Evolutionary conservation across 192 early-diverging fungal genomes (phyloP).

Genomic region (Entomortierella lignicola): DNA sequence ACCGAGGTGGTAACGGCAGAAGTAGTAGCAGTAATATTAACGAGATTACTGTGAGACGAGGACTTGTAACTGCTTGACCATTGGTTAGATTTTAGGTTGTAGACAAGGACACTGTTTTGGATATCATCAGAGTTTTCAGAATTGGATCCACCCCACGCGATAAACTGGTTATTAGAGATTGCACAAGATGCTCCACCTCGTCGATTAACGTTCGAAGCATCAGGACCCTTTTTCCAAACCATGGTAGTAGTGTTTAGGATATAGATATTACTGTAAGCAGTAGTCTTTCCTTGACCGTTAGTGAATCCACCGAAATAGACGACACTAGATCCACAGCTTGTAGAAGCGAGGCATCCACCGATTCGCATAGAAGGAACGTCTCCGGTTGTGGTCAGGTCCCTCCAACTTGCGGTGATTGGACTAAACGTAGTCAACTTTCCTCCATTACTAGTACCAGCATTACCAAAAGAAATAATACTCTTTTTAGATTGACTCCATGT

Average conservation of each 20-base stretch:
- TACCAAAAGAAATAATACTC: too few species aligned
- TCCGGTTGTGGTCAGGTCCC: not conserved
- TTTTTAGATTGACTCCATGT: too few species aligned
- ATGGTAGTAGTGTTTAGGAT: constrained; percentile 10
- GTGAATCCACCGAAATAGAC: constrained; percentile 11
- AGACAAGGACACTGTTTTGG: not conserved
- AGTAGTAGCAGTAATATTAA: too few species aligned
- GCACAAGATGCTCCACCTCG: constrained; percentile 9
- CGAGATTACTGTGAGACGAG: too few species aligned
- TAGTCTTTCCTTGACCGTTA: not conserved
- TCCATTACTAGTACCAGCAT: too few species aligned
- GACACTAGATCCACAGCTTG: not conserved
- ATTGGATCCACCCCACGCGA: constrained; percentile 18
- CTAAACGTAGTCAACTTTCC: not conserved
- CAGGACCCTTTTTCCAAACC: constrained; percentile 5
- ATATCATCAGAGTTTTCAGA: not conserved
- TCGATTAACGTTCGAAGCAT: not conserved
- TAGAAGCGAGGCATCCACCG: not conserved
- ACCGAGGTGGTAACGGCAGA: too few species aligned
- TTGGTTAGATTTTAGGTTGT: constrained; percentile 3
- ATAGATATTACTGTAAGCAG: constrained; percentile 3
- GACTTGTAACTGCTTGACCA: not conserved
- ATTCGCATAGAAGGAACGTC: not conserved
- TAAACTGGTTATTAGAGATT: constrained; percentile 9
- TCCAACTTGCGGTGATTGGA: not conserved